phyloP scores from a whole-genome alignment of 2,329 filamentous ascomycete species.

The Massarina eburnea region DNA sequence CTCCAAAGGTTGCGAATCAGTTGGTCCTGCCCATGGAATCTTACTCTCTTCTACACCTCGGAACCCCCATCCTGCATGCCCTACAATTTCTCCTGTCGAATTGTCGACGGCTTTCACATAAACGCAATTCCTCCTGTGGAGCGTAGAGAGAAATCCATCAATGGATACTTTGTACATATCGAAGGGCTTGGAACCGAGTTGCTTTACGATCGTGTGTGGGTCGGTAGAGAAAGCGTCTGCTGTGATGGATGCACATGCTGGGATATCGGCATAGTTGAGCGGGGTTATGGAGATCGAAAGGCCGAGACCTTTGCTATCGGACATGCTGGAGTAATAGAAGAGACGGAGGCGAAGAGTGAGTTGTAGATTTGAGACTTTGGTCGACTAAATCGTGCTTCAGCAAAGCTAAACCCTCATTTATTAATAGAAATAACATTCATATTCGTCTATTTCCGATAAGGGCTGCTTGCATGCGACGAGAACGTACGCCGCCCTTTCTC shows the following conservation, averaged over 20 bases:
- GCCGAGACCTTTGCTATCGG: no score
- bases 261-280: conserved; percentile 2
- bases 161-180: conserved; percentile 2
- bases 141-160: not conserved
- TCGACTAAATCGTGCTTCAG: no score
- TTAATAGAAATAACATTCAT: no score
- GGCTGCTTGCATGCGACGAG: no score
- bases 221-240: conserved; percentile 4
- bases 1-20: no score
- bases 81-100: not conserved
- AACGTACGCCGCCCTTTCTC: no score
- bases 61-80: conserved; percentile 5
- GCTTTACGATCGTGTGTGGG: conserved; percentile 4
- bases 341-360: no score
- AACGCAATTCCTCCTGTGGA: not conserved
- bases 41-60: not conserved
- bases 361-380: no score
- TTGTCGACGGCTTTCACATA: conserved; percentile 6
- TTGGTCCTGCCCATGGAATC: conserved; percentile 1
- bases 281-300: no score
- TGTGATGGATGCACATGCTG: conserved; percentile 2
- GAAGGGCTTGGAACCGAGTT: conserved; percentile 4
- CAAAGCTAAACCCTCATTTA: no score
- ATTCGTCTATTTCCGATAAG: no score
- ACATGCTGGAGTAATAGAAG: no score